These are phyloP conservation scores for Sideroxylon spinosum DNA, from an alignment of 179 eudicot species.

Conservation along the genomic window DNA sequence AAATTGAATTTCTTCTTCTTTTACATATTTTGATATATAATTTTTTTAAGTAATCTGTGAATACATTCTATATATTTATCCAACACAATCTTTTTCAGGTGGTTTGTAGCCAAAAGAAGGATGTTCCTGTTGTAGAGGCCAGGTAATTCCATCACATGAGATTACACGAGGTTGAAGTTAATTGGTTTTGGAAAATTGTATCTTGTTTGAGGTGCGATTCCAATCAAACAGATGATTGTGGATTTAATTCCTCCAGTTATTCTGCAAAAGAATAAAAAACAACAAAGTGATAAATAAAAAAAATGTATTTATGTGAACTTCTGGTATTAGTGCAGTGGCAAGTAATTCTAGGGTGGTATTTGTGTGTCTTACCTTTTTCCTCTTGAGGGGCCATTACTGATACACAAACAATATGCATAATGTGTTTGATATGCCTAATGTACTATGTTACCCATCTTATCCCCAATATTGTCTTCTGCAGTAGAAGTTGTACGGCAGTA, in stretches of 20 bases:
- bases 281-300: not conserved
- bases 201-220: not conserved
- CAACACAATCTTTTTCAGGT: conserved; percentile 37
- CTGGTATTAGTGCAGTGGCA: not conserved
- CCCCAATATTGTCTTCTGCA: not conserved
- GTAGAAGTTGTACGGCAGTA: not conserved
- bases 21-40: not conserved
- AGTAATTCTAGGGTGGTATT: not conserved
- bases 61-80: not conserved
- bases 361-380: not conserved
- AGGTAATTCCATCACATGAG: conserved; percentile 42
- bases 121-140: conserved; percentile 49
- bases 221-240: not conserved
- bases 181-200: not conserved
- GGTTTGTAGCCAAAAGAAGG: conserved; percentile 46
- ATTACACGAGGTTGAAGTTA: not conserved
- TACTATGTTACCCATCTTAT: not conserved
- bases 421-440: not conserved
- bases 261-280: not conserved
- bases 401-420: no score
- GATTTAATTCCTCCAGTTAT: not conserved
- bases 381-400: not conserved
- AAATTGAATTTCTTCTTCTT: not conserved
- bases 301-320: not conserved
- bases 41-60: not conserved